Percentiles rank a stretch among this genome's conserved stretches.
Evolutionary conservation across 2,329 filamentous ascomycete species (phyloP).

Genomic region (Bipolaris cookei): DNA sequence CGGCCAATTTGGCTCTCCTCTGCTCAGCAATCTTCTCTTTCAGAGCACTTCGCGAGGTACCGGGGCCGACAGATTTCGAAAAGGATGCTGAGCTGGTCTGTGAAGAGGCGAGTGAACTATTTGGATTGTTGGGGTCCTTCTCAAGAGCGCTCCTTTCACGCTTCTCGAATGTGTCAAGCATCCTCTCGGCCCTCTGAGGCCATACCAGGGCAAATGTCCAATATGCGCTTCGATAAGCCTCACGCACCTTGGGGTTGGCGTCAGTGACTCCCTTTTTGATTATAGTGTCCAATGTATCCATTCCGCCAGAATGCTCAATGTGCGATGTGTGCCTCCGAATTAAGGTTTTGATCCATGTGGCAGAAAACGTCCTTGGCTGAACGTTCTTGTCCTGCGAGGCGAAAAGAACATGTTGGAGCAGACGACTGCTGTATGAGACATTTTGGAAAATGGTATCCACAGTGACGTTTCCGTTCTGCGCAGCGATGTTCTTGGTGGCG

Average conservation of each 20-base stretch:
- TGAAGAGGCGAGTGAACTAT: slow-evolving; percentile 58
- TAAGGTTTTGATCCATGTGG: slow-evolving; percentile 83
- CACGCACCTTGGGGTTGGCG: slow-evolving; percentile 86
- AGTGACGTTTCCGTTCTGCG: slow-evolving; percentile 79
- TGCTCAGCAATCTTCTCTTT: slow-evolving; percentile 85
- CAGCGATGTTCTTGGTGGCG: slow-evolving; percentile 89
- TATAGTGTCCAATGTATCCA: slow-evolving; percentile 85
- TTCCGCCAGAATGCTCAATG: slow-evolving; percentile 81
- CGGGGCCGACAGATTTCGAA: slow-evolving; percentile 57
- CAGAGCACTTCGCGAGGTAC: slow-evolving; percentile 63
- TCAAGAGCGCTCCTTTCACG: slow-evolving; percentile 81
- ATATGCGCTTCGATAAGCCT: slow-evolving; percentile 82
- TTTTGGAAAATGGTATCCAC: slow-evolving; percentile 82
- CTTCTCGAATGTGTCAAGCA: slow-evolving; percentile 77
- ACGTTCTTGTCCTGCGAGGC: slow-evolving; percentile 94
- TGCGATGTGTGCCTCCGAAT: slow-evolving; percentile 82
- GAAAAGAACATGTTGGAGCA: slow-evolving; percentile 83
- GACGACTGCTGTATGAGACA: slow-evolving; percentile 77
- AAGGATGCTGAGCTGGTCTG: slow-evolving; percentile 56
- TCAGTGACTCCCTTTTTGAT: slow-evolving; percentile 89
- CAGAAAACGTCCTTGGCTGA: slow-evolving; percentile 78
- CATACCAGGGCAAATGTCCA: slow-evolving; percentile 83
- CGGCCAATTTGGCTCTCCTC: slow-evolving; percentile 64
- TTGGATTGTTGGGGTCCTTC: slow-evolving; percentile 83
- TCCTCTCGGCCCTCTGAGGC: slow-evolving; percentile 76